Conservation (phyloP, 1,284 basidiomycete genomes). For the Bjerkandera adusta region DNA sequence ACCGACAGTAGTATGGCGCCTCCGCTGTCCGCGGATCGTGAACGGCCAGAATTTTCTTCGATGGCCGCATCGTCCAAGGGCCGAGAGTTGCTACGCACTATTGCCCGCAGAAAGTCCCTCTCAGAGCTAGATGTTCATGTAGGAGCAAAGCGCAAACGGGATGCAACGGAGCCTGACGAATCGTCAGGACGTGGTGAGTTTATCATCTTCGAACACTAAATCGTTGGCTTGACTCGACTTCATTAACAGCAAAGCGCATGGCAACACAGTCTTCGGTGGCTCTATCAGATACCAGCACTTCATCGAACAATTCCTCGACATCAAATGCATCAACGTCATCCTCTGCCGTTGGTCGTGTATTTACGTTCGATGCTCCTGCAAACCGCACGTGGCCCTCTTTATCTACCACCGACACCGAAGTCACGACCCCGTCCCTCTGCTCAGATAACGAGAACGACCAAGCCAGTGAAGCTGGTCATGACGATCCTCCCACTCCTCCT, state of each 20-base stretch:
- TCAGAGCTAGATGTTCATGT: constrained; percentile 3
- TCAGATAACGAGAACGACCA: constrained; percentile 53
- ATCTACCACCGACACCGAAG: constrained; percentile 26
- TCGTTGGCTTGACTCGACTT: too few species aligned
- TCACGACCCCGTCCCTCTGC: constrained; percentile 62
- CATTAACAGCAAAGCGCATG: constrained; percentile 9
- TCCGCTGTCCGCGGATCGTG: constrained; percentile 12
- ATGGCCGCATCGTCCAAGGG: constrained; percentile 4
- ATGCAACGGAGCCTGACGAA: background rate
- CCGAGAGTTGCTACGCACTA: constrained; percentile 6
- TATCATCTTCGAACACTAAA: constrained; percentile 3
- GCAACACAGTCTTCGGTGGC: constrained; percentile 6
- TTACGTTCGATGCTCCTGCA: constrained; percentile 8
- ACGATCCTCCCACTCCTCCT: constrained; percentile 47
- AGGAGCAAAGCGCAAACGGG: constrained; percentile 11
- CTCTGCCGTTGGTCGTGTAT: too few species aligned
- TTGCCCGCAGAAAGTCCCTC: constrained; percentile 11
- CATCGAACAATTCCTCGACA: constrained; percentile 9
- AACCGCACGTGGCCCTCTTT: constrained; percentile 26
- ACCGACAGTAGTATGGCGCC: constrained; percentile 30
- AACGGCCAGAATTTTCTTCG: background rate
- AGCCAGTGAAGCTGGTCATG: constrained; percentile 38
- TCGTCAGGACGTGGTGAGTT: constrained; percentile 1
- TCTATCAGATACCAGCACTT: constrained; percentile 8
- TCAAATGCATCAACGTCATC: constrained; percentile 9